Base-by-base conservation (phyloP, 306 rosid species). In the Psophocarpus tetragonolobus region DNA sequence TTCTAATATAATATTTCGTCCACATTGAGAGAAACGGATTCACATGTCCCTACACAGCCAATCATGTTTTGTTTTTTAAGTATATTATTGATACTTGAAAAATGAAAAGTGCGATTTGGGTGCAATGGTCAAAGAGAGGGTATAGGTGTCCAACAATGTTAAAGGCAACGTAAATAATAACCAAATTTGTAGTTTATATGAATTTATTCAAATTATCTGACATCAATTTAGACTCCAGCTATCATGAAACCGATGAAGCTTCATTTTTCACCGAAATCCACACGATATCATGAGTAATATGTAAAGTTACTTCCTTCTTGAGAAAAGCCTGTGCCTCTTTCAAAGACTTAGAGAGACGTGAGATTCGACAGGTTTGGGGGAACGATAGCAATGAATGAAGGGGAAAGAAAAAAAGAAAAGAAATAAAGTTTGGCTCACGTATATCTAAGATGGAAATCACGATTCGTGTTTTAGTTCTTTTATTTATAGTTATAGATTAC, bases 21-120 rank as follows among this genome's bases (percentile, higher is more conserved):
- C 82, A 64, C 73, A 42, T 24, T 21, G n/a, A 35, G 32, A 48
- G 57, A 36, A 80, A 61, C 1, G 39, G 18, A 44, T 78, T 58
- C 63, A 78, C 38, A 57, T 70, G 70, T 72, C 83, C 83, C 80
- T 26, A 66, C 73, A 54, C 1, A 6, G n/a, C 33, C 57, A 71
- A 77, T 82, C 75, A 65, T 54, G 61, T 58, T 58, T 57, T 23
- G 5, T 24, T 10, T 57, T 26, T 57, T 10, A 13, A 26, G 14
- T 8, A 57, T 58, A 12, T 26, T 27, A 1, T 27, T 23, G 32
- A 21, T 21, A 58, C 20, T 12, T 58, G 0, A 58, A 24, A 51
- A 51, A 18, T 58, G 0, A 58, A 24, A 51, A 51, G 18, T 18
- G 3, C 3, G 58, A 51, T 51, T 17, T 56, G 18, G 15, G n/a